Base-by-base conservation (phyloP, 2,329 filamentous ascomycete species). In the Cladorrhinum sp. region DNA sequence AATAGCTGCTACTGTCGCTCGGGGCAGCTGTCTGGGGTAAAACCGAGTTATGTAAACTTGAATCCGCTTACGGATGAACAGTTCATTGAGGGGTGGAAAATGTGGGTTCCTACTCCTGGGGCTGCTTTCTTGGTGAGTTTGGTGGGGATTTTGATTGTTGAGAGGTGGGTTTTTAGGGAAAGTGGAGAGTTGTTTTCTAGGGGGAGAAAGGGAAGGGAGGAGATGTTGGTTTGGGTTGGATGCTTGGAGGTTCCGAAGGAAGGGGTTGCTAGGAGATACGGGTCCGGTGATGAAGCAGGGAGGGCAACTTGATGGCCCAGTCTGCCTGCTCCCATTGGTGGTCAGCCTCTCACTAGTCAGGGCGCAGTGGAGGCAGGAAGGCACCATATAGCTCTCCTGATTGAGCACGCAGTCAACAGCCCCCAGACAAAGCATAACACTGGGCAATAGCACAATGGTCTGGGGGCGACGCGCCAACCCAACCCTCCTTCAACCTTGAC, bases 1-100 rank as follows among this genome's bases (percentile, higher is more conserved):
- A 60, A 60, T 36, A 50, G 39, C 26, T 60, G 58, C 20, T 60
- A 26, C 18, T 60, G 58, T 39, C 36, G 58, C 2, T 55, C 58
- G 3, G 58, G 58, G 1, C 24, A 60, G 52, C 26, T 60, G 26
- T 39, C 39, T 24, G 33, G 42, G 7, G 39, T 42, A 12, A 24
- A 16, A 18, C 42, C 24, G 10, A 56, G 58, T 36, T 60, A 60
- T 23, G 52, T 60, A 26, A 60, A 60, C 52, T 21, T 60, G 39
- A 60, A 53, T 16, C 58, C 58, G 16, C 51, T 51, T 26, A 60
- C 58, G 1, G 42, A 60, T 16, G 52, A 50, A 12, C 51, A 60
- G 26, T 60, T 51, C 10, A 60, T 60, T 18, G 39, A 55, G 20
- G 58, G 58, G 6, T 60, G 58, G 58, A 51, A 33, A 12, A 36